Base-by-base conservation (phyloP, 257 asterid genomes). In the Echium plantagineum region DNA sequence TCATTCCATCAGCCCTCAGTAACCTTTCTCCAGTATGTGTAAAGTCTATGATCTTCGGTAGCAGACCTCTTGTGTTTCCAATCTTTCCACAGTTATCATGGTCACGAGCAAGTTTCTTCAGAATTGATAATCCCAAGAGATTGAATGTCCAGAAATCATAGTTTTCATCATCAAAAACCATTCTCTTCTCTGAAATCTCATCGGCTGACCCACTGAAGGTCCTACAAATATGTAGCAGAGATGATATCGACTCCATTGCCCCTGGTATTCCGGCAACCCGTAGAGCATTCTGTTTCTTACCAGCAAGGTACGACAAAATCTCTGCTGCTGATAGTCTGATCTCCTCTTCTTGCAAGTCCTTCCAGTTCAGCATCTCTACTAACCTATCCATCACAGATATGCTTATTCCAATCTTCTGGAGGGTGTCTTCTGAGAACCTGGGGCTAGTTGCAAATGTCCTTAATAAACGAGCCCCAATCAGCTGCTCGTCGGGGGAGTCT, bases 291-390 rank as follows among this genome's bases (percentile, higher is more conserved):
- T 86, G 96, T 63, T 69, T 78, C 52, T 71, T 89, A 2, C 93
- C 84, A 3, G 90, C 86, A 13, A 93, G 63, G 22, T 73, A 72
- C 1, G 89, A 71, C 28, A 93, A 31, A 26, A 86, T 84, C 64
- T 89, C 96, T 0, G 96, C 97, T 0, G 99, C 80, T 0, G 90
- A 93, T 46, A 76, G 72, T 57, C 99, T 71, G 18, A 93, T 82
- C 77, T 84, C 94, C 58, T 89, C 94, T 66, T 86, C 96, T 54
- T 78, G 83, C 9, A 58, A 70, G 55, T 86, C 95, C 35, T 89
- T 93, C 99, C 99, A 89, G 75, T 88, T 91, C 76, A 91, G 55
- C 94, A 88, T 91, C 49, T 91, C 98, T 18, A 88, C 85, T 13
- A 93, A 52, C 69, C 99, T 78, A 46, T 84, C 95, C 77, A 86